These are phyloP conservation scores for Guadua angustifolia DNA, from an alignment of 176 grass and related monocot genomes.

Conservation along the genomic window DNA sequence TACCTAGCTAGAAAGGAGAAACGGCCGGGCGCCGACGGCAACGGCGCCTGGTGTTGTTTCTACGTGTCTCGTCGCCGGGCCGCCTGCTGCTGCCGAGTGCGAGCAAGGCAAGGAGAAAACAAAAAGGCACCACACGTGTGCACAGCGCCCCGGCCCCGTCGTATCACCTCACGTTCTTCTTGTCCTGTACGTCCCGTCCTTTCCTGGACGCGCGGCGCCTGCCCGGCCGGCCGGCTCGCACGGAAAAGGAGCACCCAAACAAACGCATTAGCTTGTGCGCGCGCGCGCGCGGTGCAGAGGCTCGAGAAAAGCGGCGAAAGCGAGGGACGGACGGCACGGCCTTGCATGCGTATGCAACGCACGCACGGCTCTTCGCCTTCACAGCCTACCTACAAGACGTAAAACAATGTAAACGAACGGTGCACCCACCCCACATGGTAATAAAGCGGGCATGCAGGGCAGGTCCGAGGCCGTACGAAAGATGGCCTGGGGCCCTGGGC, in stretches of 20 bases:
- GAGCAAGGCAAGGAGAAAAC: not conserved
- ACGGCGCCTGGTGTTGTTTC: not conserved
- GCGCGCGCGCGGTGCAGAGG: not conserved
- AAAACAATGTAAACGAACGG: not conserved
- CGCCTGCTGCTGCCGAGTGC: not conserved
- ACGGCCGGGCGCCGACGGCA: conserved; percentile 23
- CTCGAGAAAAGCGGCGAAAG: not conserved
- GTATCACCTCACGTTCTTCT: not conserved
- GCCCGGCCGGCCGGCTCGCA: not conserved
- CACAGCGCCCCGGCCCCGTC: not conserved
- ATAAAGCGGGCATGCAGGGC: not conserved
- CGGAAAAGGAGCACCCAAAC: not conserved
- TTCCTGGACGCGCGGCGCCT: not conserved
- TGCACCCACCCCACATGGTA: not conserved
- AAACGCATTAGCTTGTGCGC: not conserved
- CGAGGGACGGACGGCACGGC: not conserved
- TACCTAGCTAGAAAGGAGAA: not conserved
- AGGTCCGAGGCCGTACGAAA: not conserved
- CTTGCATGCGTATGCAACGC: not conserved
- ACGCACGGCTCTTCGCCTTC: not conserved
- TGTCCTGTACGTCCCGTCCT: not conserved
- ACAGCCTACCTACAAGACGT: too few species aligned
- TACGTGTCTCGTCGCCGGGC: conserved; percentile 26
- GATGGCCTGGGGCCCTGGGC: not conserved
- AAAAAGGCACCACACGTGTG: conserved; percentile 31